Evolutionary conservation across 2,329 filamentous ascomycete genomes (phyloP), one percentile per base, ranked within the genome.

Genomic region (Gremmenia infestans): DNA sequence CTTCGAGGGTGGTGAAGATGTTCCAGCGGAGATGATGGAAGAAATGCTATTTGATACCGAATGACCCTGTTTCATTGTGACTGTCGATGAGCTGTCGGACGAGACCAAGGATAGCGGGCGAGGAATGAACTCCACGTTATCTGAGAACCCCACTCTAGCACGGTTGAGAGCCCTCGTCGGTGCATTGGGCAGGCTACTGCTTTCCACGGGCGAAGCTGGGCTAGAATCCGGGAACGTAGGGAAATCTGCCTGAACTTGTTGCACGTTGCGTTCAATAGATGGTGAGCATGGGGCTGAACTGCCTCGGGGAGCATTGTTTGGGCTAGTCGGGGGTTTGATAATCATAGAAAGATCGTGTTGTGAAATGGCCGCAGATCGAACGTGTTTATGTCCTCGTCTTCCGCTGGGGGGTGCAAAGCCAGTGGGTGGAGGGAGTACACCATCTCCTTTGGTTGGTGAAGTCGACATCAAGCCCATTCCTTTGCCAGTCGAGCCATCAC

Each of bases 21-120:
- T 79, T 12, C 79, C 80, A 52, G 86, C 79, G 50, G 88, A 89
- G 4, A 89, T 76, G 43, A 93, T 77, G 0, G 89, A 95, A 4
- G 88, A 91, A 48, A 94, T 84, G 71, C 89, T 95, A 55, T 87
- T 88, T 25, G 88, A 88, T 36, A 89, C 79, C 1, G 86, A 89
- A 69, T 93, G 89, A 5, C 84, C 82, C 3, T 80, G 80, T 25
- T 63, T 60, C 17, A 86, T 79, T 0, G 89, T 91, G 53, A 83
- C 75, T 2, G 88, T 94, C 67, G 86, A 91, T 47, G 90, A 87
- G 0, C 89, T 91, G 69, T 94, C 91, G 19, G 86, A 92, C 1
- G 91, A 96, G 14, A 95, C 85, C 19, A 92, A 77, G 2, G 92
- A 96, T 17, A 95, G 73, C 0, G 92, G 91, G 11, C 90, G 82